A percentile compares a stretch with the other conserved stretches of the same genome.
These are phyloP conservation scores for Rhododendron ovatum DNA, from an alignment of 148 eudicot species.

Conservation along the genomic window DNA sequence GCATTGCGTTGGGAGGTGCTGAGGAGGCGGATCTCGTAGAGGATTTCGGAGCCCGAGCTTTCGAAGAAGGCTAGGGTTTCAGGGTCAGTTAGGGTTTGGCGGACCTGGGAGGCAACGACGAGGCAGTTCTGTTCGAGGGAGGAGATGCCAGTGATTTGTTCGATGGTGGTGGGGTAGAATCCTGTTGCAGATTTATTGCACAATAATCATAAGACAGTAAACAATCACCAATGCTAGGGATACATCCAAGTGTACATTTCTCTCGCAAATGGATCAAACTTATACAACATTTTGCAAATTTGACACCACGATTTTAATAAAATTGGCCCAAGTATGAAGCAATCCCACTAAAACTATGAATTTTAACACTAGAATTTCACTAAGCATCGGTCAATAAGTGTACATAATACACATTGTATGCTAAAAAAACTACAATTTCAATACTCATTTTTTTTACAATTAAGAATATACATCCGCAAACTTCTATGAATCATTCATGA, in stretches of 20 bases:
- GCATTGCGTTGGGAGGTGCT: conserved; percentile 47
- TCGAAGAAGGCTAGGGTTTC: conserved; percentile 49
- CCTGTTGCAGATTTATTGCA: conserved; percentile 15
- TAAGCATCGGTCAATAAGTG: neutral
- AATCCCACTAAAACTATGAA: neutral
- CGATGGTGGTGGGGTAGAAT: conserved; percentile 52
- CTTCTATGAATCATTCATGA: neutral
- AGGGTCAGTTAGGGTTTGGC: conserved; percentile 42
- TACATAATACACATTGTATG: neutral
- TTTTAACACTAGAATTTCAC: neutral
- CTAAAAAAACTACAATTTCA: neutral
- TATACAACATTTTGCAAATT: neutral
- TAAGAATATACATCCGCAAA: neutral
- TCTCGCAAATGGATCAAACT: neutral
- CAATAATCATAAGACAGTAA: neutral
- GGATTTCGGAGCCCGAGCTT: conserved; percentile 49
- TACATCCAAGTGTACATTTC: neutral
- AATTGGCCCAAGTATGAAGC: neutral
- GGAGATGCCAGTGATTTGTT: conserved; percentile 72
- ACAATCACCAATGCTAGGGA: neutral
- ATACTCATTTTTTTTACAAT: too few relatives aligned
- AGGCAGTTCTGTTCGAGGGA: conserved; percentile 72
- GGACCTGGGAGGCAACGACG: conserved; percentile 75
- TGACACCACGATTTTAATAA: neutral
- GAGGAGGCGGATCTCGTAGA: conserved; percentile 64